Evolutionary conservation across 768 basidiomycete genomes (phyloP).

Genomic region (Austroboletus festivus): DNA sequence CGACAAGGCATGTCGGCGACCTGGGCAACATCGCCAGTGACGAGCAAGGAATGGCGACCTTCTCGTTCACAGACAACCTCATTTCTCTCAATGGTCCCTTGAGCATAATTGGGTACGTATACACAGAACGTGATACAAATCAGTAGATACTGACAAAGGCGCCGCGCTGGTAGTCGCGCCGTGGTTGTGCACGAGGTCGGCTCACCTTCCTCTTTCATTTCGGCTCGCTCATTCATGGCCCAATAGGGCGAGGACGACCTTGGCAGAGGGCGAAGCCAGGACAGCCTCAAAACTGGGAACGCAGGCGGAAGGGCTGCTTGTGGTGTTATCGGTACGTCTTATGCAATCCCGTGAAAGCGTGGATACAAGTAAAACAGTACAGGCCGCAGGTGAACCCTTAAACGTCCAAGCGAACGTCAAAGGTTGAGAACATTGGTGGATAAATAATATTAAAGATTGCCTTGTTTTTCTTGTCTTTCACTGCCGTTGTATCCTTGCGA

Average conservation of each 20-base stretch:
- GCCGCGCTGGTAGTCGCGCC: slow-evolving; percentile 45
- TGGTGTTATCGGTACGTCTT: slow-evolving; percentile 65
- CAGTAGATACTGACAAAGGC: slow-evolving; percentile 2
- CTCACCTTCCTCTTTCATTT: not conserved
- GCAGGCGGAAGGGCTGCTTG: slow-evolving; percentile 77
- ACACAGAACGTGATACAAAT: not conserved
- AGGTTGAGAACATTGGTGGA: too few species aligned
- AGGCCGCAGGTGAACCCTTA: slow-evolving; percentile 20
- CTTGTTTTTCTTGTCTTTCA: slow-evolving; percentile 11
- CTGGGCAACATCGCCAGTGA: slow-evolving; percentile 72
- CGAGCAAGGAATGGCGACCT: slow-evolving; percentile 49
- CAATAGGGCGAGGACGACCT: slow-evolving; percentile 72
- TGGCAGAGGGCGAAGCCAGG: slow-evolving; percentile 63
- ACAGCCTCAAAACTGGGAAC: slow-evolving; percentile 76
- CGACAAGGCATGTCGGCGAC: slow-evolving; percentile 67
- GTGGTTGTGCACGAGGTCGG: slow-evolving; percentile 72
- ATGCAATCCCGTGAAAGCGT: slow-evolving; percentile 2
- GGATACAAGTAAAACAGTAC: not conserved
- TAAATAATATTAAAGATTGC: not conserved
- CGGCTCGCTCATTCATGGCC: slow-evolving; percentile 8
- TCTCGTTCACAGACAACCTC: slow-evolving; percentile 55
- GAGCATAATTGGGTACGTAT: slow-evolving; percentile 66
- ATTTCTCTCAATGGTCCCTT: slow-evolving; percentile 66
- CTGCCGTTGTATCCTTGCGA: too few species aligned
- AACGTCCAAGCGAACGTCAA: too few species aligned